These are phyloP conservation scores for Vigna reflexopilosa DNA, from an alignment of 306 rosid species.

Conservation along the genomic window DNA sequence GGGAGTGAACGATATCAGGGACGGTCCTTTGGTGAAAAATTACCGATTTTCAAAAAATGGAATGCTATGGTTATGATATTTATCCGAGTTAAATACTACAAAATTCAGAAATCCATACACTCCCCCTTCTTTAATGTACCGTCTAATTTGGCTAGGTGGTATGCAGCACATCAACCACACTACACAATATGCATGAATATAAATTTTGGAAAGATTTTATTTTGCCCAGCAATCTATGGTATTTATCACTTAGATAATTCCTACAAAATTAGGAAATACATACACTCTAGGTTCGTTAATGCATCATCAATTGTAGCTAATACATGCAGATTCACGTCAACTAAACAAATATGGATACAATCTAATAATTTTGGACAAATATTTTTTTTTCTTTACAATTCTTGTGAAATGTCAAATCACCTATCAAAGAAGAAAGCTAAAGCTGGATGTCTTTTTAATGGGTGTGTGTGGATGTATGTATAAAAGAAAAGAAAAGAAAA, in stretches of 20 bases:
- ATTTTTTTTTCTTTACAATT: not conserved
- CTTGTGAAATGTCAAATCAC: not conserved
- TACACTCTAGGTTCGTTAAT: not conserved
- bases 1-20: not conserved
- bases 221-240: not conserved
- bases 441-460: not conserved
- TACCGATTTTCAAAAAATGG: not conserved
- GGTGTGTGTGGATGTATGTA: not conserved
- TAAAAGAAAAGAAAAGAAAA: not conserved
- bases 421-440: not conserved
- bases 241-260: not conserved
- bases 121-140: not conserved
- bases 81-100: not conserved
- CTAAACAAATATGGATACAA: not conserved
- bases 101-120: constrained; percentile 14
- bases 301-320: not conserved
- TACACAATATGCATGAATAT: not conserved
- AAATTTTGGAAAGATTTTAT: not conserved
- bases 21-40: not conserved
- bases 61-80: not conserved
- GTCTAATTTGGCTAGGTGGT: not conserved
- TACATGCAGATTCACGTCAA: not conserved
- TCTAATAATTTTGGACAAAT: not conserved
- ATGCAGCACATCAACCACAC: not conserved
- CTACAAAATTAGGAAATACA: constrained; percentile 21